Conservation (phyloP, 768 basidiomycete genomes). For the Pisolithus albus region DNA sequence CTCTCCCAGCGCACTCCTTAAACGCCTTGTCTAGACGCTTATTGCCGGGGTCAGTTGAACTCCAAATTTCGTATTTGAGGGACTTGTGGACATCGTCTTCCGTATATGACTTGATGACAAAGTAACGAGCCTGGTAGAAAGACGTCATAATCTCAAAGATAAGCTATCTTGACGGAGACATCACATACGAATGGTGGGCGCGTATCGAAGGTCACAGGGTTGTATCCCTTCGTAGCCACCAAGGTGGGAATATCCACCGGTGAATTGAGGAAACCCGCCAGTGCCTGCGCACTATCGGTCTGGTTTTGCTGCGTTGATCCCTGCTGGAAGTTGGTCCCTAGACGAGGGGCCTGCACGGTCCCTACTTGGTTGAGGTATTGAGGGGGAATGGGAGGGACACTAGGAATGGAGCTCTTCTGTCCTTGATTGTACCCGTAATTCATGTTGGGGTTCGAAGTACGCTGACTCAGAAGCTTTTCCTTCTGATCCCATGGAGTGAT, state of each 20-base stretch:
- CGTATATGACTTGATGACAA: conserved; percentile 98
- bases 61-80: conserved; percentile 96
- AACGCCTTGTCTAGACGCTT: conserved; percentile 97
- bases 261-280: conserved; percentile 46
- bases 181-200: conserved; percentile 66
- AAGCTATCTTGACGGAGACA: conserved; percentile 1
- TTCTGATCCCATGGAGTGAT: conserved; percentile 57
- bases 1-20: conserved; percentile 85
- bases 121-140: conserved; percentile 68
- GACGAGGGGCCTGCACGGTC: conserved; percentile 30
- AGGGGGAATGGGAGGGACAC: conserved; percentile 63
- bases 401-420: conserved; percentile 43
- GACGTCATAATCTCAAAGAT: background rate
- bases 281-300: conserved; percentile 30
- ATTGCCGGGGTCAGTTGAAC: conserved; percentile 94
- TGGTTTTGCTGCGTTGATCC: conserved; percentile 22
- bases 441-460: conserved; percentile 64
- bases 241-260: conserved; percentile 84
- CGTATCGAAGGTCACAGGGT: conserved; percentile 78
- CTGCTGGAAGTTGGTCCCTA: conserved; percentile 31
- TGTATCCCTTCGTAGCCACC: conserved; percentile 85
- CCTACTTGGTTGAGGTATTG: conserved; percentile 62
- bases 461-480: conserved; percentile 48
- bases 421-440: conserved; percentile 49
- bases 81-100: conserved; percentile 99